phyloP scores from a whole-genome alignment of 371 early-diverging fungal genomes.

The Syncephalastrum sp. region DNA sequence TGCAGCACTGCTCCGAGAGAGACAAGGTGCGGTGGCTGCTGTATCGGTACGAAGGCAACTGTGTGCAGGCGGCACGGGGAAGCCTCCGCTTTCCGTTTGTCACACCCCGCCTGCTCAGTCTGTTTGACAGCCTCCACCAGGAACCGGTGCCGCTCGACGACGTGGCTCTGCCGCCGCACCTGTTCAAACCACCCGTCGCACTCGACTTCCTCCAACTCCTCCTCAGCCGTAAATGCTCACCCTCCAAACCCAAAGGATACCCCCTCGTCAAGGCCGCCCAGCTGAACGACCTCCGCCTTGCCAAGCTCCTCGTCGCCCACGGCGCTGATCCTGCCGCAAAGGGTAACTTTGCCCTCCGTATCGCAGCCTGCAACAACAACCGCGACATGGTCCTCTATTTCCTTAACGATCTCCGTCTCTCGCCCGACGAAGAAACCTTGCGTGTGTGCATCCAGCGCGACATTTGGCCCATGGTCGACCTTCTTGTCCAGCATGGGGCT shows the following conservation, averaged over 20 bases:
- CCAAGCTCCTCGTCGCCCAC: constrained; percentile 36
- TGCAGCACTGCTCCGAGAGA: constrained; percentile 23
- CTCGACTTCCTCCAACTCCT: neutral
- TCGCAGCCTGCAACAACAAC: constrained; percentile 44
- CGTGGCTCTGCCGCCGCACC: constrained; percentile 33
- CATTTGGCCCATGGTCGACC: constrained; percentile 45
- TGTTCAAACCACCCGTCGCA: constrained; percentile 23
- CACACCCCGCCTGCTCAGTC: constrained; percentile 15
- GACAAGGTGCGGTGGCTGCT: constrained; percentile 35
- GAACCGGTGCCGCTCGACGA: constrained; percentile 15
- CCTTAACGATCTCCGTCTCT: constrained; percentile 40
- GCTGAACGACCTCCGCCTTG: constrained; percentile 39
- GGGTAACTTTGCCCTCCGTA: constrained; percentile 47
- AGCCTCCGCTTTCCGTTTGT: constrained; percentile 38
- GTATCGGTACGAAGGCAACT: constrained; percentile 21
- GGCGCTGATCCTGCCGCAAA: constrained; percentile 47
- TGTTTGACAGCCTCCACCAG: constrained; percentile 24
- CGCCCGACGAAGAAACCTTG: constrained; percentile 44
- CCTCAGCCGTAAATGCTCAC: constrained; percentile 20
- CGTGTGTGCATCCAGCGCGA: constrained; percentile 39
- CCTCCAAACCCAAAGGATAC: constrained; percentile 49
- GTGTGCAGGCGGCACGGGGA: constrained; percentile 20
- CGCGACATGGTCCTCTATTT: constrained; percentile 41
- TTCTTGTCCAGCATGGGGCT: constrained; percentile 52
- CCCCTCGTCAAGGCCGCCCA: constrained; percentile 54